Evolutionary conservation across 805 yeast species (phyloP).

Genomic region (Scheffersomyces spartinae): DNA sequence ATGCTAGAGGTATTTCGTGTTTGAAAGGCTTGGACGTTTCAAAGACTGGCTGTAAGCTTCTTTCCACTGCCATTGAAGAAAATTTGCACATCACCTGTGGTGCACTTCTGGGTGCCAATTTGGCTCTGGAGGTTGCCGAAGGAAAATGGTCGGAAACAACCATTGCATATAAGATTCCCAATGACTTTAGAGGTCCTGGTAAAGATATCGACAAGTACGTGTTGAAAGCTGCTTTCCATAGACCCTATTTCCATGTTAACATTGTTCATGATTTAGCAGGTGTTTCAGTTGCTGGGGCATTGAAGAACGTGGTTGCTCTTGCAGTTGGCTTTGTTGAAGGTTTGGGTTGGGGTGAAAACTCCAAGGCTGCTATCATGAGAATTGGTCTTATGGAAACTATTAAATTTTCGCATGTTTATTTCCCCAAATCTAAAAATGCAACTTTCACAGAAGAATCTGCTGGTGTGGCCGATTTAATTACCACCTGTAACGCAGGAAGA

Average conservation of each 20-base stretch:
- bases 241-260: slow-evolving; percentile 34
- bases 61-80: slow-evolving; percentile 32
- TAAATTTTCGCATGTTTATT: slow-evolving; percentile 23
- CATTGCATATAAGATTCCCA: slow-evolving; percentile 29
- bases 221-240: slow-evolving; percentile 33
- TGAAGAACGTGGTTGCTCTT: slow-evolving; percentile 34
- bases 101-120: slow-evolving; percentile 36
- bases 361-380: slow-evolving; percentile 37
- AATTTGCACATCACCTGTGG: slow-evolving; percentile 33
- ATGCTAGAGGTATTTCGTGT: slow-evolving; percentile 33
- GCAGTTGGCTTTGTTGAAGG: slow-evolving; percentile 38
- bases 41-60: slow-evolving; percentile 31
- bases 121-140: slow-evolving; percentile 35
- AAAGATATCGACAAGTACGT: slow-evolving; percentile 27
- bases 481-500: slow-evolving; percentile 37
- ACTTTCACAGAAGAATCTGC: slow-evolving; percentile 35
- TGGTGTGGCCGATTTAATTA: slow-evolving; percentile 37
- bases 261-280: slow-evolving; percentile 35
- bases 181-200: slow-evolving; percentile 29
- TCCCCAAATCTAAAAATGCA: slow-evolving; percentile 23
- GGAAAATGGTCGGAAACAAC: slow-evolving; percentile 38
- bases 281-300: slow-evolving; percentile 35
- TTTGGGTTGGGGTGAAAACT: slow-evolving; percentile 38
- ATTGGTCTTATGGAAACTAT: slow-evolving; percentile 32
- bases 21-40: slow-evolving; percentile 35